These are phyloP conservation scores for Lagenaria siceraria DNA, from an alignment of 306 rosid genomes.

Conservation along the genomic window DNA sequence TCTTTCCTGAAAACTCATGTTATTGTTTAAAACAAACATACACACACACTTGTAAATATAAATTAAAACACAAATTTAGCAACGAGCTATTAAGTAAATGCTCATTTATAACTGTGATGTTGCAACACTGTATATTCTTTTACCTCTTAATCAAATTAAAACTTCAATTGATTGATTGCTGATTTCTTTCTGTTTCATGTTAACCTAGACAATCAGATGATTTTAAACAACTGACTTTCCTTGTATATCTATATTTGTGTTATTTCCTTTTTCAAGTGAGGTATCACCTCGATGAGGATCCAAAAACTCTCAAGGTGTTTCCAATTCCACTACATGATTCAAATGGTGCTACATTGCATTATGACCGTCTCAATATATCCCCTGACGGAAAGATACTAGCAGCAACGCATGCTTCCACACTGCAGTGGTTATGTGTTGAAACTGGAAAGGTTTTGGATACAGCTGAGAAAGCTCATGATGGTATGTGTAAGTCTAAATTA, in stretches of 20 bases:
- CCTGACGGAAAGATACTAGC: constrained; percentile 79
- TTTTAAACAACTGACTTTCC: background rate
- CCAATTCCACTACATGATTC: constrained; percentile 76
- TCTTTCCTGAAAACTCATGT: background rate
- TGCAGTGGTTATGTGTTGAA: constrained; percentile 84
- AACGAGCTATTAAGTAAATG: background rate
- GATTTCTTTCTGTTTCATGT: background rate
- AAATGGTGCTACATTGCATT: constrained; percentile 42
- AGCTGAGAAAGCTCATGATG: constrained; percentile 91
- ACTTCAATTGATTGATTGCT: background rate
- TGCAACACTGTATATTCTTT: background rate
- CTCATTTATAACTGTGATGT: background rate
- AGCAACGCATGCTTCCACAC: constrained; percentile 70
- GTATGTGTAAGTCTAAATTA: constrained; percentile 45
- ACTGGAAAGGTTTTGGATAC: constrained; percentile 83
- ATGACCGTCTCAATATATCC: constrained; percentile 73
- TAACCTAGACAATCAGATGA: background rate
- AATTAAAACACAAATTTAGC: background rate
- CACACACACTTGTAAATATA: background rate
- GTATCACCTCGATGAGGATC: constrained; percentile 91
- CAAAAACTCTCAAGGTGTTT: constrained; percentile 82
- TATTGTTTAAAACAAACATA: background rate
- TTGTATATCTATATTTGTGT: background rate
- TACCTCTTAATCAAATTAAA: background rate
- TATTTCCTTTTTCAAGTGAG: constrained; percentile 51